Evolutionary conservation across 441 rosid species (phyloP), one percentile per base, ranked within the genome.

Genomic region (Metrosideros polymorpha): DNA sequence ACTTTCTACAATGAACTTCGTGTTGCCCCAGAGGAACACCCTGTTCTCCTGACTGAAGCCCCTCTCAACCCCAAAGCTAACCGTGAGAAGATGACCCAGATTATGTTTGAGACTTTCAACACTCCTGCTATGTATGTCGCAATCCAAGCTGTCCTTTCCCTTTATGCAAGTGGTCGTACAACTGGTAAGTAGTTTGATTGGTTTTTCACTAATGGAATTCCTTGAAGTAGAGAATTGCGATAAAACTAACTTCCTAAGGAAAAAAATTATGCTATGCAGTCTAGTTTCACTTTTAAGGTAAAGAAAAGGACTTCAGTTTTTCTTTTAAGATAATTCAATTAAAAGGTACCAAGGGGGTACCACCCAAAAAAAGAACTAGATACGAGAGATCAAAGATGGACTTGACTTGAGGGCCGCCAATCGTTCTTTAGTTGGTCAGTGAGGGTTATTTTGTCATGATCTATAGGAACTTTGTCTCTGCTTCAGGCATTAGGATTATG

Each of bases 51-150:
- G 50, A 94, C 97, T 43, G 95, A 94, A 88, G 95, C 97, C 52
- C 95, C 95, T 88, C 95, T 94, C 84, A 94, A 94, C 85, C 96
- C 97, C 9, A 94, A 94, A 85, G 95, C 96, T 83, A 94, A 94
- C 88, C 93, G 96, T 76, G 95, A 92, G 91, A 93, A 94, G 88
- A 94, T 94, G 97, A 94, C 94, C 85, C 97, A 94, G 43, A 94
- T 94, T 86, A 94, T 93, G 97, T 93, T 94, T 89, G 95, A 94
- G 91, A 94, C 97, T 43, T 94, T 94, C 85, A 94, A 93, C 52
- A 86, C 95, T 77, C 95, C 94, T 3, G 97, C 97, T 27, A 94
- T 94, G 97, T 93, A 93, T 91, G 96, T 92, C 2, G 96, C 96
- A 9, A 94, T 94, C 86, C 97, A 93, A 90, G 95, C 96, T 86